A percentile compares a stretch with the other conserved stretches of the same genome.
Evolutionary conservation across 2,329 filamentous ascomycete species (phyloP).

Genomic region (Exophiala phaeomuriformis): DNA sequence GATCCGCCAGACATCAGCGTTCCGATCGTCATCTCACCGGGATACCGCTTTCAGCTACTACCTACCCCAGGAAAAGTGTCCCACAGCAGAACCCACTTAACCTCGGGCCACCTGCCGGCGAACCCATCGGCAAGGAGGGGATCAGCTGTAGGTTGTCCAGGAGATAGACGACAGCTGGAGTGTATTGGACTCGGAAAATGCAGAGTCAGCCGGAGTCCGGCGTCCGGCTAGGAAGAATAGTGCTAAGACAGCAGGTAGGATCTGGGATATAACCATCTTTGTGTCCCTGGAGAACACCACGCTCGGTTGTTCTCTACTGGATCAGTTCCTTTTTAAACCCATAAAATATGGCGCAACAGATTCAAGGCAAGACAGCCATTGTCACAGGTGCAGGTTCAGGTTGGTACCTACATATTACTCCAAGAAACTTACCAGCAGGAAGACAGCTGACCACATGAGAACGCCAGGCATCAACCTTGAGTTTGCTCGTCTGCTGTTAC

Average conservation of each 20-base stretch:
- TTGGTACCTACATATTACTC: slow-evolving; percentile 21
- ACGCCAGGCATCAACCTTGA: slow-evolving; percentile 41
- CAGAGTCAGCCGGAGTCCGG: no score
- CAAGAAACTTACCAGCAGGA: not conserved
- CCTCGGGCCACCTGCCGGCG: slow-evolving; percentile 3
- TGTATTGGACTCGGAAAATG: no score
- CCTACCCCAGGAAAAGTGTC: not conserved
- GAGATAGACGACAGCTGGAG: no score
- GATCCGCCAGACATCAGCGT: not conserved
- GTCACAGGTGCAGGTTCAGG: slow-evolving; percentile 51
- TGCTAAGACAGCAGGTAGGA: no score
- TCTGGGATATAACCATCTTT: no score
- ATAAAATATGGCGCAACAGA: slow-evolving; percentile 20
- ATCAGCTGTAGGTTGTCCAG: not conserved
- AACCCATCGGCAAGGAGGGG: not conserved
- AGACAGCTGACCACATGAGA: not conserved
- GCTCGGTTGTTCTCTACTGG: no score
- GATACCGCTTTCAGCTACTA: not conserved
- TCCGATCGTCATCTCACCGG: not conserved
- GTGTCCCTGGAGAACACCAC: no score
- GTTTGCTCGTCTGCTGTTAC: slow-evolving; percentile 39
- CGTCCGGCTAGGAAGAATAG: no score
- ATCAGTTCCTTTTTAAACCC: not conserved
- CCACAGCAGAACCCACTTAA: not conserved
- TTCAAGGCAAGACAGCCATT: slow-evolving; percentile 38